Percentiles rank a stretch among this genome's conserved stretches.
phyloP scores from a whole-genome alignment of 2,329 filamentous ascomycete species.

The Mycocentrospora acerina region DNA sequence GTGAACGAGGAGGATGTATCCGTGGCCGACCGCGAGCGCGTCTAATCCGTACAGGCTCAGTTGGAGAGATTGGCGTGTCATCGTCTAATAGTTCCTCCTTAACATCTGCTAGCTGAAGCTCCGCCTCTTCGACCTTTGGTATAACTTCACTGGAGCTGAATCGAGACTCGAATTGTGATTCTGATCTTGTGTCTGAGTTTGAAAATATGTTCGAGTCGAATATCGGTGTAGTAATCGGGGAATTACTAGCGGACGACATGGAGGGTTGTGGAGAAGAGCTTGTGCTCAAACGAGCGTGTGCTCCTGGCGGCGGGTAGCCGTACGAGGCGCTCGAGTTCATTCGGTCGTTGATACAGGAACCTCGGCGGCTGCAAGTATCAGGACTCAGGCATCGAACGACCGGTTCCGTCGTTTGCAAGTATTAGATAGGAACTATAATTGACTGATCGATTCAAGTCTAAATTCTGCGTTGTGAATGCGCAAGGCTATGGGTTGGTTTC shows the following conservation, averaged over 20 bases:
- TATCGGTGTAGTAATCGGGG: slow-evolving; percentile 38
- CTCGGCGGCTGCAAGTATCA: slow-evolving; percentile 19
- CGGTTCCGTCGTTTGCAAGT: slow-evolving; percentile 3
- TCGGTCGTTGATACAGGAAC: slow-evolving; percentile 20
- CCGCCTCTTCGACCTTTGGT: slow-evolving; percentile 58
- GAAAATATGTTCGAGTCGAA: slow-evolving; percentile 32
- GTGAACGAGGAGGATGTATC: slow-evolving; percentile 70
- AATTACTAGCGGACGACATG: slow-evolving; percentile 45
- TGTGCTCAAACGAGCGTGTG: slow-evolving; percentile 39
- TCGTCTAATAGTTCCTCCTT: slow-evolving; percentile 38
- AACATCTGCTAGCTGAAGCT: slow-evolving; percentile 45
- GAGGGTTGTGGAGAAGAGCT: slow-evolving; percentile 45
- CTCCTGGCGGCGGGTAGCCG: slow-evolving; percentile 37
- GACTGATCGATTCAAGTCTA: too few species aligned
- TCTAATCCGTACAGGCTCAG: slow-evolving; percentile 40
- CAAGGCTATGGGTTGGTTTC: too few species aligned
- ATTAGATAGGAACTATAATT: too few species aligned
- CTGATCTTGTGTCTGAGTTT: slow-evolving; percentile 26
- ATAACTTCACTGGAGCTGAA: slow-evolving; percentile 41
- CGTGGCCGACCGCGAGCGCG: slow-evolving; percentile 71
- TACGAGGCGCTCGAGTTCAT: slow-evolving; percentile 40
- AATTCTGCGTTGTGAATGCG: too few species aligned
- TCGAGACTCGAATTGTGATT: slow-evolving; percentile 27
- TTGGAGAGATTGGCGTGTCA: slow-evolving; percentile 36
- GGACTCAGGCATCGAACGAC: slow-evolving; percentile 29